Percentiles rank a stretch among this genome's conserved stretches.
Evolutionary conservation across 2,329 filamentous ascomycete species (phyloP).

Genomic region (Magnaporthiopsis poae): DNA sequence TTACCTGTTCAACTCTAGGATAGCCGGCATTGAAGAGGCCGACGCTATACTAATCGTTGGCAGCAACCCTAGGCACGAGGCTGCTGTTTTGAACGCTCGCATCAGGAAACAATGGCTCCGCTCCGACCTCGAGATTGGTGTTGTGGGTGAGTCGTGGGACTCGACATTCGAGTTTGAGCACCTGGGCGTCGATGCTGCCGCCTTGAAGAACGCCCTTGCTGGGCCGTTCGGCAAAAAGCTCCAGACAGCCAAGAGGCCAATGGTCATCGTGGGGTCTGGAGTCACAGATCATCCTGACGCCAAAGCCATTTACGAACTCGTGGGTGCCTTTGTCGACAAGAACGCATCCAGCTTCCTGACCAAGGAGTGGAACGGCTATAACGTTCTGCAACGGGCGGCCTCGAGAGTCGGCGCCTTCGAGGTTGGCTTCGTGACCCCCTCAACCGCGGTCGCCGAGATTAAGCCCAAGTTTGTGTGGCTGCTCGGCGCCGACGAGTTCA

Average conservation of each 20-base stretch:
- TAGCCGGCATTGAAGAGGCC: slow-evolving; percentile 86
- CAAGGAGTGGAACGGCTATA: slow-evolving; percentile 92
- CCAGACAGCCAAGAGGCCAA: slow-evolving; percentile 74
- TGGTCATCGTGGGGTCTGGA: slow-evolving; percentile 92
- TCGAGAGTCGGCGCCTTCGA: slow-evolving; percentile 91
- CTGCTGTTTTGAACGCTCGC: slow-evolving; percentile 86
- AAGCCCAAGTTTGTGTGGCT: slow-evolving; percentile 95
- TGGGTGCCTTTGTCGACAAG: slow-evolving; percentile 88
- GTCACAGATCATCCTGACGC: slow-evolving; percentile 85
- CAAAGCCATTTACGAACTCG: slow-evolving; percentile 83
- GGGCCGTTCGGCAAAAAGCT: slow-evolving; percentile 92
- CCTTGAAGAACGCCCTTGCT: slow-evolving; percentile 74
- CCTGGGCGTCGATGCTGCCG: slow-evolving; percentile 66
- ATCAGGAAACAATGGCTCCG: slow-evolving; percentile 97
- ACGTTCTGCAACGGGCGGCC: slow-evolving; percentile 85
- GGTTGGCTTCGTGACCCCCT: slow-evolving; percentile 85
- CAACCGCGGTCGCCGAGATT: slow-evolving; percentile 67
- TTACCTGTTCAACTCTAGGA: slow-evolving; percentile 93
- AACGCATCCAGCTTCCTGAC: slow-evolving; percentile 80
- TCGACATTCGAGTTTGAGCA: slow-evolving; percentile 95
- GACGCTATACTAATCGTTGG: slow-evolving; percentile 86
- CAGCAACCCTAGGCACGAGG: slow-evolving; percentile 91
- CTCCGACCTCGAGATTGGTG: slow-evolving; percentile 83
- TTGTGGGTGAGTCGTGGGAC: slow-evolving; percentile 82
- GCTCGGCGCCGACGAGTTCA: slow-evolving; percentile 86